Base-by-base conservation (phyloP, 2,329 filamentous ascomycete species). In the Monilinia vaccinii-corymbosi region DNA sequence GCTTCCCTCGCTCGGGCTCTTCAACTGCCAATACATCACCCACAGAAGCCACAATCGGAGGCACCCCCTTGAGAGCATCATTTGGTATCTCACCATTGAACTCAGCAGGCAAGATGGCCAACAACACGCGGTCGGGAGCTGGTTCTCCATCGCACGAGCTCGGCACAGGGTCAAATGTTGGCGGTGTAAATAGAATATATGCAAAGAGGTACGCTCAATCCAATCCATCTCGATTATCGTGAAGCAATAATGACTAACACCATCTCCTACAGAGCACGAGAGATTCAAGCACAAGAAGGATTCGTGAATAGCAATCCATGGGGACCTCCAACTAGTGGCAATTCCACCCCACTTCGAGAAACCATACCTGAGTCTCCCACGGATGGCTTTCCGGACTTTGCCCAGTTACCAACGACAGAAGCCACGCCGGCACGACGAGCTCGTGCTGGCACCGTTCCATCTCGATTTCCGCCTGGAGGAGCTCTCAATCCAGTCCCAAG, bases 341-440 rank as follows among this genome's bases (percentile, higher is more conserved):
- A 96, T 74, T 97, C 93, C 23, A 97, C 93, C 46, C 94, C 94
- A 67, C 82, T 99, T 56, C 90, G 94, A 71, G 94, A 97, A 77
- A 97, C 93, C 66, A 97, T 99, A 63, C 92, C 93, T 65, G 94
- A 99, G 76, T 97, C 93, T 40, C 94, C 94, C 36, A 94, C 89
- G 66, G 93, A 97, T 77, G 93, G 89, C 67, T 97, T 97, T 69
- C 92, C 94, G 61, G 92, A 96, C 74, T 91, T 96, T 72, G 82
- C 88, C 65, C 84, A 86, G 68, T 80, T 89, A 46, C 81, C 88
- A 46, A 81, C 86, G 10, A 82, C 87, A 65, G 82, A 86, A 65
- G 81, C 78, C 61, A 72, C 87, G 62, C 84, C 87, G 67, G 83
- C 61, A 32, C 85, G 94, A 65, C 86, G 94, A 72, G 88, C 91